Conservation (phyloP, 2,329 filamentous ascomycete species). For the Samsoniella hepiali region DNA sequence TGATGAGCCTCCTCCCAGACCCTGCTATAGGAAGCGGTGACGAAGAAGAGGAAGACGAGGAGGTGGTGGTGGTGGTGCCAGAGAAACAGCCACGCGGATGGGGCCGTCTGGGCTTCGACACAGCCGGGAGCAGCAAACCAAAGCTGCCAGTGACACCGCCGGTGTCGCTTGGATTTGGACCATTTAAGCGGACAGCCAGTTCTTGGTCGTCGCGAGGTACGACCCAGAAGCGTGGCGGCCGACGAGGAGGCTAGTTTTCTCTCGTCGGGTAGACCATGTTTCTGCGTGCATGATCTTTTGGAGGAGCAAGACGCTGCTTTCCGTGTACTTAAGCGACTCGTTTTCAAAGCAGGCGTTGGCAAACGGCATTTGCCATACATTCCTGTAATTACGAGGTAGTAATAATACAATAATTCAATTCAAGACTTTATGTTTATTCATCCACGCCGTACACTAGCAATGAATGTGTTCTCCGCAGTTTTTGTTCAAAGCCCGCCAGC, state of each 20-base stretch:
- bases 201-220: conserved; percentile 17
- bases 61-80: not conserved
- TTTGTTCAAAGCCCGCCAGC: not conserved
- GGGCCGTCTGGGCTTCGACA: conserved; percentile 3
- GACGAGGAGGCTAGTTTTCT: conserved; percentile 20
- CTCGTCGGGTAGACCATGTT: conserved; percentile 3
- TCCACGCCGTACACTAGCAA: not conserved
- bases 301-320: not conserved
- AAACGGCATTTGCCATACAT: not conserved
- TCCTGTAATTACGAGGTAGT: not conserved
- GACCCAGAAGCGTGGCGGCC: conserved; percentile 16
- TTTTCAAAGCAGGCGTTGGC: not conserved
- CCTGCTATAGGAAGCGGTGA: not conserved
- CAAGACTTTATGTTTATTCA: not conserved
- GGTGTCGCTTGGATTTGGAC: conserved; percentile 14
- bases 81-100: conserved; percentile 13
- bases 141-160: conserved; percentile 11
- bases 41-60: not conserved
- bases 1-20: conserved; percentile 1
- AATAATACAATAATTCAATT: not conserved
- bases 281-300: not conserved
- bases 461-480: not conserved
- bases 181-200: conserved; percentile 16
- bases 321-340: not conserved
- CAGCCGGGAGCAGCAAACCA: not conserved